Evolutionary conservation across 2,329 filamentous ascomycete genomes (phyloP).

Genomic region (Talaromyces piceae): DNA sequence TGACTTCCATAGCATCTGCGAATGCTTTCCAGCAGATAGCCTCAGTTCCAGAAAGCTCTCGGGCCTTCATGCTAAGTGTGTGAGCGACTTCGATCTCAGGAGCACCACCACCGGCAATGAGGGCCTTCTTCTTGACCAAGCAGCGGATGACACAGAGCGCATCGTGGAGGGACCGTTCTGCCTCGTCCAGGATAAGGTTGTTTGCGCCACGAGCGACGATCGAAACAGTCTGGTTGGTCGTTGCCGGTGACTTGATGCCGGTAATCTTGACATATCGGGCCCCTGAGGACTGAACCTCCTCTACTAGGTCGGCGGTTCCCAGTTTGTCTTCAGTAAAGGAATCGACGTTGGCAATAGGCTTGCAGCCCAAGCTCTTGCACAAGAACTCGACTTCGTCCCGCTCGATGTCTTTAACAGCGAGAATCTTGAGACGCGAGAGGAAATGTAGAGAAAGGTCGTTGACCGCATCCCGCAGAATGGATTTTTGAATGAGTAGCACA

Average conservation of each 20-base stretch:
- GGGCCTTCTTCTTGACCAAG: slow-evolving; percentile 98
- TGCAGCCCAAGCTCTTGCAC: slow-evolving; percentile 98
- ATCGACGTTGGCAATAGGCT: slow-evolving; percentile 96
- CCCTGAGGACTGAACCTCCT: slow-evolving; percentile 81
- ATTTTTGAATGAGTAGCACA: slow-evolving; percentile 96
- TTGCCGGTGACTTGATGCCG: slow-evolving; percentile 65
- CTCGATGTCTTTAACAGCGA: slow-evolving; percentile 96
- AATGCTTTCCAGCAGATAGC: slow-evolving; percentile 99
- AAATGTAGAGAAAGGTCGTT: slow-evolving; percentile 98
- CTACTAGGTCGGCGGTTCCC: slow-evolving; percentile 83
- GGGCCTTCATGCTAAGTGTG: slow-evolving; percentile 71
- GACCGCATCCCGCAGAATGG: slow-evolving; percentile 92
- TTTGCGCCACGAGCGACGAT: slow-evolving; percentile 94
- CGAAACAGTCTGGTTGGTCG: slow-evolving; percentile 69
- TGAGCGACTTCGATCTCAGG: slow-evolving; percentile 95
- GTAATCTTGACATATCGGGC: slow-evolving; percentile 92
- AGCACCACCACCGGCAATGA: slow-evolving; percentile 93
- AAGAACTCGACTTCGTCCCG: slow-evolving; percentile 98
- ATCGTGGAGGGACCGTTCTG: slow-evolving; percentile 92
- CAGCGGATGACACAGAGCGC: slow-evolving; percentile 96
- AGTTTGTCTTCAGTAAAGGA: slow-evolving; percentile 99
- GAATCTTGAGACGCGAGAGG: slow-evolving; percentile 90
- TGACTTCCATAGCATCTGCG: slow-evolving; percentile 92
- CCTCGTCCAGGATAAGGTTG: slow-evolving; percentile 88
- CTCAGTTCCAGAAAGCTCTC: slow-evolving; percentile 81